Evolutionary conservation across 2,329 filamentous ascomycete genomes (phyloP), one percentile per base, ranked within the genome.

Genomic region (Ceratocystis eucalypticola): DNA sequence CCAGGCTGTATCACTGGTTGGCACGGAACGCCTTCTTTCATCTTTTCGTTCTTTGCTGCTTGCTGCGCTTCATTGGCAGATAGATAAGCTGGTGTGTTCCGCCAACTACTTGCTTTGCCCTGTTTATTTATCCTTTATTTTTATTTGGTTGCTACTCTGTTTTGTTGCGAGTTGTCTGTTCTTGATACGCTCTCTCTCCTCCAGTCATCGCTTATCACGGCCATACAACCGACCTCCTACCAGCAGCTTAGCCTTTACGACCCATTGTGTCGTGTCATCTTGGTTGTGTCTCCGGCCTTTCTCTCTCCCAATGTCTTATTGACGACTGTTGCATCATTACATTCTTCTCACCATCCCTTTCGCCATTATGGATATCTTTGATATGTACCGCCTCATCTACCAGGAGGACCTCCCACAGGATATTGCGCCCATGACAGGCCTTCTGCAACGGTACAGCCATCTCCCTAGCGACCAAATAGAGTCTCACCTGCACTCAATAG

Each of bases 381-480:
- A 68, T 12, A 69, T 69, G 66, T 69, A 66, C 66, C 62, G 65
- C 48, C 65, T 69, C 46, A 68, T 69, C 62, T 69, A 69, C 28
- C 69, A 69, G 63, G 69, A 69, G 61, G 68, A 69, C 17, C 72
- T 75, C 45, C 77, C 77, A 8, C 69, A 73, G 48, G 74, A 76
- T 62, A 74, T 76, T 65, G 73, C 72, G 30, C 72, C 75, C 15
- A 72, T 75, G 41, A 73, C 73, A 65, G 71, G 74, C 37, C 71
- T 78, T 45, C 74, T 78, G 41, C 70, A 74, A 55, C 70, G 71
- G 0, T 78, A 78, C 69, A 77, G 76, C 70, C 71, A 72, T 63
- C 75, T 78, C 22, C 72, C 75, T 2, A 69, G 70, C 8, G 69
- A 70, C 6, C 72, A 77, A 8, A 68, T 78, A 7, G 74, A 77